Evolutionary conservation across 352 stramenopile species (phyloP), one percentile per base, ranked within the genome.

Genomic region (Albugo candida): DNA sequence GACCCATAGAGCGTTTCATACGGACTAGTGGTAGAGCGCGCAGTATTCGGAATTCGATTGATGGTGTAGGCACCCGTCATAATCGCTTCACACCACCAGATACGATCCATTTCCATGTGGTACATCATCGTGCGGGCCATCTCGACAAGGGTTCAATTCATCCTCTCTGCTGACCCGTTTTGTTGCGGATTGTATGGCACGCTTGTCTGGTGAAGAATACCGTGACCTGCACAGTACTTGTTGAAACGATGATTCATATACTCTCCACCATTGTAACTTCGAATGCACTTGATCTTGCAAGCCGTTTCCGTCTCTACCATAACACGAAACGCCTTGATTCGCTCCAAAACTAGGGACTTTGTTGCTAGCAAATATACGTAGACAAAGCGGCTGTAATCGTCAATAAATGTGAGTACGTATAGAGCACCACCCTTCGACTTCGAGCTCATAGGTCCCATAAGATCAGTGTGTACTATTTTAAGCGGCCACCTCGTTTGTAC

Each of bases 251-350:
- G 42, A 17, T 35, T 47, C 13, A 31, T 55, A 38, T 59, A 63
- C 46, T 57, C 51, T 1, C 45, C 48, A 11, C 58, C 58, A 36
- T 58, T 63, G 13, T 65, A 41, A 37, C 46, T 51, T 17, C 46
- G 37, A 6, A 65, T 13, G 5, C 36, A 52, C 21, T 58, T 51
- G 18, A 63, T 35, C n/a, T 35, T 41, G 13, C 24, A 19, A 21
- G 35, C 34, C 3, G 21, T 46, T 24, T 54, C 44, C 1, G 21
- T 55, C 36, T 56, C 51, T 10, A 55, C 4, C 17, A 49, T 41
- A 5, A 38, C 36, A 8, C 41, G 49, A 42, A 44, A 61, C 47
- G 47, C 20, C n/a, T 21, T 24, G 18, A 61, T 48, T 5, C 20
- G 13, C 3, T 54, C 27, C 13, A 51, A 16, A 11, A 55, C 51